Evolutionary conservation across 2,329 filamentous ascomycete genomes (phyloP).

Genomic region (Fusarium sororula): DNA sequence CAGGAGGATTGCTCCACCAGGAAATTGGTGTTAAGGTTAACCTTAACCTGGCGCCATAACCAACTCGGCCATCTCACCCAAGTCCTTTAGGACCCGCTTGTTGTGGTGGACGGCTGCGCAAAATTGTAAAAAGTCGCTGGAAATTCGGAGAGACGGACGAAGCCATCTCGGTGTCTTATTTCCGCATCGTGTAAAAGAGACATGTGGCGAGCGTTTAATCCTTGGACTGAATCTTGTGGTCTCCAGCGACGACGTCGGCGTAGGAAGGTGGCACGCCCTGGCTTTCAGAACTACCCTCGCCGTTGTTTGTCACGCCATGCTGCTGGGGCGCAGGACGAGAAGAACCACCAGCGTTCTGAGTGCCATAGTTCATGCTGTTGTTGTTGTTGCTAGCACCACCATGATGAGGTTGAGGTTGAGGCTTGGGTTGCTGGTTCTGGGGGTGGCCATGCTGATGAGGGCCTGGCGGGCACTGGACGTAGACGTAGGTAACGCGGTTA

Average conservation of each 20-base stretch:
- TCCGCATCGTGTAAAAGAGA: not conserved
- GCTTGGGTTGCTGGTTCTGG: conserved; percentile 38
- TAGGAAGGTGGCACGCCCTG: conserved; percentile 80
- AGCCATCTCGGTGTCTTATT: not conserved
- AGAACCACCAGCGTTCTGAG: conserved; percentile 43
- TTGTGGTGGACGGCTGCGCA: conserved; percentile 6
- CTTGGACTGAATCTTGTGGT: conserved; percentile 83
- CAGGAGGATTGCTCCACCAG: conserved; percentile 43
- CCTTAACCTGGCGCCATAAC: conserved; percentile 43
- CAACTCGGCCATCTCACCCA: conserved; percentile 42
- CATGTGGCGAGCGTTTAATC: conserved; percentile 34
- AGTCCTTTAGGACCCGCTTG: conserved; percentile 31
- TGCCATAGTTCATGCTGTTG: conserved; percentile 57
- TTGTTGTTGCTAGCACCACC: conserved; percentile 31
- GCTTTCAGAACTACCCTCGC: conserved; percentile 52
- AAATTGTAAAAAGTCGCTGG: conserved; percentile 13
- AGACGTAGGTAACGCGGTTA: conserved; percentile 79
- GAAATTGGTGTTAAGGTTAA: conserved; percentile 37
- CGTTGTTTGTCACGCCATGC: conserved; percentile 48
- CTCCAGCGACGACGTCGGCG: conserved; percentile 86
- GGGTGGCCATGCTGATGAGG: conserved; percentile 47
- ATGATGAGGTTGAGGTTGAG: conserved; percentile 45
- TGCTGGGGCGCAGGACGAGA: conserved; percentile 42
- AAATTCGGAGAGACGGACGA: not conserved
- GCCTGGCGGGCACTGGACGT: conserved; percentile 64